Evolutionary conservation across 2,329 filamentous ascomycete species (phyloP), one percentile per base, ranked within the genome.

Genomic region (Dothidotthia symphoricarpi): DNA sequence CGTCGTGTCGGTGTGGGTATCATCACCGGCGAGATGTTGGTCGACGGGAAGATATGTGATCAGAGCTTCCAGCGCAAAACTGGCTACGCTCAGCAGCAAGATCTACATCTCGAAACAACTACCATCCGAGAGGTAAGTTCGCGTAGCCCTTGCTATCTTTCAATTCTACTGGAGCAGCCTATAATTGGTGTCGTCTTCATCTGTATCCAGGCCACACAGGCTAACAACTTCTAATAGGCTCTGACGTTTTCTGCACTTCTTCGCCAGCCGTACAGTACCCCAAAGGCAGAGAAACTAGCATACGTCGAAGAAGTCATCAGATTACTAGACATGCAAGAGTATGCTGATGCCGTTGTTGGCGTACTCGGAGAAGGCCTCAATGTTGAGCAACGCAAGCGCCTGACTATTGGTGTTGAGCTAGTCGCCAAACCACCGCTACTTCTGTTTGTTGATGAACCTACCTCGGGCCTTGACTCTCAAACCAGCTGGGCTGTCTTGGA

Each of bases 401-500:
- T 83, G 4, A 82, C 75, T 1, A 78, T 80, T 32, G 76, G 71
- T 28, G 75, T 79, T 12, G 61, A 72, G 8, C 57, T 69, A 8
- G 53, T 61, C 1, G 51, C 54, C 5, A 39, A 39, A 16, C 55
- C 55, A 19, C 28, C 36, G 8, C 31, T 49, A 1, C 47, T 58
- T 3, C 27, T 56, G 2, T 57, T 58, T 3, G 12, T 40, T 6
- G 55, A 88, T 45, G 84, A 88, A 62, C 84, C 84, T 0, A 88
- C 84, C 0, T 85, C 88, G 15, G 90, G 90, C 71, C 81, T 95
- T 15, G 90, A 95, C 67, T 86, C 81, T 11, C 44, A 46, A 25
- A 94, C 88, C 1, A 89, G 89, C 0, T 95, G 87, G 86, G 85
- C 86, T 38, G 95, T 95, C 57, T 76, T 86, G 34, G 81, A 85